phyloP scores from a whole-genome alignment of 352 stramenopile genomes.

The Phytophthora sp. region DNA sequence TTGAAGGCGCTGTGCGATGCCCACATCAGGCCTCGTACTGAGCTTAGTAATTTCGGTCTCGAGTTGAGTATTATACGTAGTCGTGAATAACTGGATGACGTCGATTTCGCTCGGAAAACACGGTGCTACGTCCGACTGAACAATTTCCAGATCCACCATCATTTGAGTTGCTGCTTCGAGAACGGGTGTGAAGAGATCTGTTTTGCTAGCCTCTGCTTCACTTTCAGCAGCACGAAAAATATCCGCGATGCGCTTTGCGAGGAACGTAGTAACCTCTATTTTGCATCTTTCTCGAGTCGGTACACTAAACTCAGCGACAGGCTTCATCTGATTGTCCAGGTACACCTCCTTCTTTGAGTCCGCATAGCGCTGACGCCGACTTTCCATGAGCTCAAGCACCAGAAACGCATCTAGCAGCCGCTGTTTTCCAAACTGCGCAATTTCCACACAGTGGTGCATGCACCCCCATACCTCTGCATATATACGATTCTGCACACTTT shows the following conservation, averaged over 20 bases:
- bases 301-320: conserved; percentile 47
- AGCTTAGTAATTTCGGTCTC: conserved; percentile 73
- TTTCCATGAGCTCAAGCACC: conserved; percentile 81
- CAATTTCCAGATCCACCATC: conserved; percentile 80
- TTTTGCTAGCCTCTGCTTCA: conserved; percentile 49
- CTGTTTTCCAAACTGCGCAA: conserved; percentile 77
- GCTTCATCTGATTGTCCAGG: conserved; percentile 67
- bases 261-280: conserved; percentile 60
- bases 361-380: conserved; percentile 51
- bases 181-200: conserved; percentile 66
- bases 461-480: conserved; percentile 79
- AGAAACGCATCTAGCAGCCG: conserved; percentile 73
- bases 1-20: conserved; percentile 77
- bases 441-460: conserved; percentile 84
- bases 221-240: conserved; percentile 70
- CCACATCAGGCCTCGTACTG: conserved; percentile 62
- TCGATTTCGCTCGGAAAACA: conserved; percentile 85
- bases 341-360: conserved; percentile 66
- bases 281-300: conserved; percentile 65
- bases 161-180: conserved; percentile 75
- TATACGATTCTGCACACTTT: conserved; percentile 68
- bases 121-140: conserved; percentile 70
- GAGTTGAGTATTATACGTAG: conserved; percentile 77
- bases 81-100: conserved; percentile 77
- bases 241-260: conserved; percentile 58